Evolutionary conservation across 116 monocot species (phyloP), one percentile per base, ranked within the genome.

Genomic region (Posidonia oceanica): DNA sequence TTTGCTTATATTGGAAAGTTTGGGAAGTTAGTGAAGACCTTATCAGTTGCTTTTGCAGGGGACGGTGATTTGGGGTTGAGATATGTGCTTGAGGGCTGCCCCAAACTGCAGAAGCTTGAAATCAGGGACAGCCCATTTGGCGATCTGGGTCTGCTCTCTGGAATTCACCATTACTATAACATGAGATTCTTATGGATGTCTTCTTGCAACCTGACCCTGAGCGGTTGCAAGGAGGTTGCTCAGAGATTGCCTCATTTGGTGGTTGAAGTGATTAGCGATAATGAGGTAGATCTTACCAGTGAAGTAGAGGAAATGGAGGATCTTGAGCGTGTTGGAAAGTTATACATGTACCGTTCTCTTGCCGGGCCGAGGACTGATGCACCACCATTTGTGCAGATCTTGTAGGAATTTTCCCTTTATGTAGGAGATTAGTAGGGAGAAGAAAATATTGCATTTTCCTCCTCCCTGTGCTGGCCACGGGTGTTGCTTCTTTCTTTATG

Each of bases 171-270:
- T 73, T 94, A 85, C 76, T 90, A 90, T 60, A 87, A 87, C 77
- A 94, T 94, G 94, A 85, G 94, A 74, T 94, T 90, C 66, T 58
- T 94, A 38, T 94, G 94, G 94, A 94, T 94, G 94, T 85, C 85
- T 29, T 76, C 87, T 0, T 94, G 94, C 74, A 83, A 82, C 63
- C 57, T 90, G 58, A 66, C 90, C 4, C 55, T 84, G 51, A 78
- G 79, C 36, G 90, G 85, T 15, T 94, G 94, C 72, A 80, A 59
- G 68, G 81, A 90, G 37, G 87, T 94, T n/a, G 90, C 90, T 17
- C 56, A 39, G 75, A 75, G 69, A 55, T 64, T 87, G 73, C 90
- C 85, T 53, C 69, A 62, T 48, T 59, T 94, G 80, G 85, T 87
- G 59, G 87, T 94, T 18, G 94, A 94, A 62, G 83, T 87, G 39